phyloP scores from a whole-genome alignment of 768 basidiomycete genomes.

The Leccinum disarticulatum region DNA sequence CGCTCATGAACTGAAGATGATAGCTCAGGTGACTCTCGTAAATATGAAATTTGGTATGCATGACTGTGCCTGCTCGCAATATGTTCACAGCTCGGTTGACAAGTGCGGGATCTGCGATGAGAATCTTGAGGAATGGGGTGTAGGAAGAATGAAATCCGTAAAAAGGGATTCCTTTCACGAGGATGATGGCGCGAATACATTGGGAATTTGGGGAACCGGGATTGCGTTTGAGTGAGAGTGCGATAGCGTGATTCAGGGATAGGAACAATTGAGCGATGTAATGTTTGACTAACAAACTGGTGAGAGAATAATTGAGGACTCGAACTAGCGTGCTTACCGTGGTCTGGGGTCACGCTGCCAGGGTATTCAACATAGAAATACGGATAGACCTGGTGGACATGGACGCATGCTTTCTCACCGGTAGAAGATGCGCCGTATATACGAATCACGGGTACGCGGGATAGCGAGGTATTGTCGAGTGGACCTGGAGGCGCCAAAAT shows the following conservation, averaged over 20 bases:
- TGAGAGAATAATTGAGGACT: conserved; percentile 3
- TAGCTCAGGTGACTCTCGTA: conserved; percentile 92
- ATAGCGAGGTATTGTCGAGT: conserved; percentile 63
- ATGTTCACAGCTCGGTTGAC: conserved; percentile 72
- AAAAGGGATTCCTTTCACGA: conserved; percentile 94
- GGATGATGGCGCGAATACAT: conserved; percentile 71
- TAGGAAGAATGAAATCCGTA: conserved; percentile 91
- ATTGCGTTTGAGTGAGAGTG: conserved; percentile 74
- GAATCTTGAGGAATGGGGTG: conserved; percentile 86
- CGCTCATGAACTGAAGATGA: conserved; percentile 88
- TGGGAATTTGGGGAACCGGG: conserved; percentile 56
- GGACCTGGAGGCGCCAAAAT: conserved; percentile 53
- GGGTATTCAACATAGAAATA: conserved; percentile 89
- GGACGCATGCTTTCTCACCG: conserved; percentile 79
- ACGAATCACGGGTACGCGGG: conserved; percentile 74
- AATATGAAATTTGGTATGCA: conserved; percentile 73
- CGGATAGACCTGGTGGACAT: conserved; percentile 92
- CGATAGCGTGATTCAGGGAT: conserved; percentile 85
- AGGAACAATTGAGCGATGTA: conserved; percentile 68
- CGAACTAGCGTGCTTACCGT: conserved; percentile 46
- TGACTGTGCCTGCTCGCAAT: conserved; percentile 78
- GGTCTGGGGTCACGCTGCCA: conserved; percentile 58
- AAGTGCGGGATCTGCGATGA: conserved; percentile 67
- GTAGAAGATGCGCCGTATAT: conserved; percentile 82
- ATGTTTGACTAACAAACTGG: conserved; percentile 54